Conservation (phyloP, 306 rosid genomes). For the Pyrus pyrifolia region DNA sequence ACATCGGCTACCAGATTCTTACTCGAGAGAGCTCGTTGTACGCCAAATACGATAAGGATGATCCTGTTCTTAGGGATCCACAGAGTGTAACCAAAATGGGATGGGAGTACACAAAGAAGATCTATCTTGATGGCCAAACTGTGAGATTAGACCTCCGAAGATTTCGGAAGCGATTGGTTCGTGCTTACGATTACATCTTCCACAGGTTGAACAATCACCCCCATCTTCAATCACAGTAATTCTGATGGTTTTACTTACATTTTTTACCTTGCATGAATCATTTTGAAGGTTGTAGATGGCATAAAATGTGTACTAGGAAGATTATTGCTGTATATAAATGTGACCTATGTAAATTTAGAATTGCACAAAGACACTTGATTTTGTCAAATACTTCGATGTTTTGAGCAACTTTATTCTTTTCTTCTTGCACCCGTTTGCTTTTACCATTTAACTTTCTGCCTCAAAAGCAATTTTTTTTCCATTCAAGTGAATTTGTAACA, state of each 20-base stretch:
- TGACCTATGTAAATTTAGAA: constrained; percentile 1
- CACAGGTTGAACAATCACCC: constrained; percentile 20
- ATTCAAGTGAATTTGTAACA: background rate
- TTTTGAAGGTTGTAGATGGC: constrained; percentile 8
- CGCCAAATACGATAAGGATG: constrained; percentile 36
- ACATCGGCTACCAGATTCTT: constrained; percentile 65
- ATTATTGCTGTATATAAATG: background rate
- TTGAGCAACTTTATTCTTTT: background rate
- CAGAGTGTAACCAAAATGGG: constrained; percentile 54
- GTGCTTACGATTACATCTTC: constrained; percentile 45
- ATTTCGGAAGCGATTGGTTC: constrained; percentile 56
- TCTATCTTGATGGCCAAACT: constrained; percentile 83
- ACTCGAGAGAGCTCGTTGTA: constrained; percentile 71
- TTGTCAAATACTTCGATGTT: constrained; percentile 5
- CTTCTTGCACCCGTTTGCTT: background rate
- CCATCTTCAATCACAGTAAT: constrained; percentile 22
- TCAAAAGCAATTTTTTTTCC: background rate
- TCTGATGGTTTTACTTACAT: constrained; percentile 1
- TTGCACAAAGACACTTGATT: constrained; percentile 9
- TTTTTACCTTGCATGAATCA: background rate
- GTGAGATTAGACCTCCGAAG: constrained; percentile 57
- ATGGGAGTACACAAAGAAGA: constrained; percentile 84
- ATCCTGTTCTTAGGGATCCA: constrained; percentile 64
- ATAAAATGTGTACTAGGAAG: background rate
- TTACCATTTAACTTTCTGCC: background rate